These are phyloP conservation scores for Suillus americanus DNA, from an alignment of 768 basidiomycete genomes.

Conservation along the genomic window DNA sequence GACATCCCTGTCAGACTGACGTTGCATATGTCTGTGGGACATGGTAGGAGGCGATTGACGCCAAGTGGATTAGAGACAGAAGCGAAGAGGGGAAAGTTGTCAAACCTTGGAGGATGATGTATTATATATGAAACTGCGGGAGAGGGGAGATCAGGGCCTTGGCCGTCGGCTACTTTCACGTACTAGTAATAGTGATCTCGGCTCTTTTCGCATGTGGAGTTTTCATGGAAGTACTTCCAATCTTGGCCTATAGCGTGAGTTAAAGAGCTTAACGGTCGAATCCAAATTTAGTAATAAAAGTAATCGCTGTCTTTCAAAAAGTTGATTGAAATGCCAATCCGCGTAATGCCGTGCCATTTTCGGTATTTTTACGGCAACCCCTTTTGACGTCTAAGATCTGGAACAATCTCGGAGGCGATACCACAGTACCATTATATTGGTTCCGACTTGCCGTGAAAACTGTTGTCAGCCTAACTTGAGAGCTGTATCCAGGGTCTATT, in stretches of 20 bases:
- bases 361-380: slow-evolving; percentile 32
- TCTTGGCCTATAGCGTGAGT: slow-evolving; percentile 32
- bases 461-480: slow-evolving; percentile 26
- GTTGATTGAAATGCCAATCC: slow-evolving; percentile 19
- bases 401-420: slow-evolving; percentile 36
- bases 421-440: slow-evolving; percentile 25
- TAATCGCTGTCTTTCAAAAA: slow-evolving; percentile 23
- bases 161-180: slow-evolving; percentile 39
- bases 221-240: slow-evolving; percentile 37
- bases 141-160: slow-evolving; percentile 44
- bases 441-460: slow-evolving; percentile 28
- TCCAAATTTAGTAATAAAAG: slow-evolving; percentile 5
- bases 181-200: slow-evolving; percentile 6
- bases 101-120: slow-evolving; percentile 42
- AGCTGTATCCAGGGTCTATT: slow-evolving; percentile 34
- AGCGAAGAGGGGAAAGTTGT: slow-evolving; percentile 48
- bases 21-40: slow-evolving; percentile 62
- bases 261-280: slow-evolving; percentile 43
- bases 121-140: slow-evolving; percentile 56
- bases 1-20: slow-evolving; percentile 59
- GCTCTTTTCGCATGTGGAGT: slow-evolving; percentile 27
- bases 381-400: slow-evolving; percentile 7
- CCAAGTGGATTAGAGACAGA: slow-evolving; percentile 30
- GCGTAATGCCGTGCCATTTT: slow-evolving; percentile 26
- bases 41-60: slow-evolving; percentile 36